Evolutionary conservation across 1,284 basidiomycete species (phyloP), one percentile per base, ranked within the genome.

Genomic region (Irpex sp.): DNA sequence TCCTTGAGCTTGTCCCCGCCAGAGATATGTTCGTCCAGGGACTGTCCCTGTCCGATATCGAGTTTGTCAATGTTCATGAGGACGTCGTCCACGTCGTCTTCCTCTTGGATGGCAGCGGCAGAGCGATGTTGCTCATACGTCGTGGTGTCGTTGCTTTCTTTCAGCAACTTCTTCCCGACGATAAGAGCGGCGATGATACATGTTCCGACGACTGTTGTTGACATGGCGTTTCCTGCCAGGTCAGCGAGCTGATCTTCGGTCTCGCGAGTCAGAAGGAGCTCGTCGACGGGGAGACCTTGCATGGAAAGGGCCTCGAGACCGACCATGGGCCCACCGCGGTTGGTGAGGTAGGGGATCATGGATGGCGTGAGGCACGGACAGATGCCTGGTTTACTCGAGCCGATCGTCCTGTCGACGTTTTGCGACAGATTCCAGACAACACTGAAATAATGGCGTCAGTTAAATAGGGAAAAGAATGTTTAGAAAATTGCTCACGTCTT

Each of bases 321-420:
- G 13, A 96, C 90, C 85, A 98, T 92, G 2, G 95, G 96, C n/a
- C 96, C 95, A 47, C 96, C 96, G 58, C 95, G 94, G 71, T 93
- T 95, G 35, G 96, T 95, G 71, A 97, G 90, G 73, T 95, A 98
- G 0, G 96, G 94, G 66, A 98, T 98, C 92, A 97, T 97, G 39
- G 93, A 91, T 0, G 95, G 95, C 0, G 95, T 98, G 17, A 98
- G 83, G 74, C 95, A 98, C 1, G 93, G 93, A 63, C 90, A 93
- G 55, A 97, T 92, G 6, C 95, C 95, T 1, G 89, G 81, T 73
- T 88, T 89, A 63, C 84, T 87, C 0, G 92, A 89, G 3, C 92
- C 92, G 47, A 90, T 93, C 50, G 92, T 92, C 13, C 95, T 87
- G 74, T 95, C 94, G 35, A 98, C 96, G 68, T 98, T 98, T 75